phyloP scores from a whole-genome alignment of 495 filamentous ascomycete species.

The Chlorociboria aeruginascens region DNA sequence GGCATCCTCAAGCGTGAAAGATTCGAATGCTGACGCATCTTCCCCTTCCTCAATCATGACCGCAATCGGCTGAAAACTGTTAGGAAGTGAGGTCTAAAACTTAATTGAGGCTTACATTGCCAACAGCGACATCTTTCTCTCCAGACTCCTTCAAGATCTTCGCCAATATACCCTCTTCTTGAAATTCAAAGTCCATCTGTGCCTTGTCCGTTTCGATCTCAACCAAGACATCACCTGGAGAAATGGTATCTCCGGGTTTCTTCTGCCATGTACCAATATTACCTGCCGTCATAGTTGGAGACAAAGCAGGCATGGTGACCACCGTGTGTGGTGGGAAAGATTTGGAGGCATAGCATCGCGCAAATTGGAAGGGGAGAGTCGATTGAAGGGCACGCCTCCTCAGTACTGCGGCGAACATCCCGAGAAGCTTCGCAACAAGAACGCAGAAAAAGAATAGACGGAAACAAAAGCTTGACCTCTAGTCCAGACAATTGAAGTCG shows the following conservation, averaged over 20 bases:
- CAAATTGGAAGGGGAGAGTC: conserved; percentile 31
- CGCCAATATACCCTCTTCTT: conserved; percentile 92
- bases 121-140: conserved; percentile 90
- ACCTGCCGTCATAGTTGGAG: conserved; percentile 92
- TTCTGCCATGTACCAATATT: conserved; percentile 99
- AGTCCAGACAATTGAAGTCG: conserved; percentile 21
- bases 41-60: conserved; percentile 84
- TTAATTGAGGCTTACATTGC: conserved; percentile 59
- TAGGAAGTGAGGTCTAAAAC: conserved; percentile 20
- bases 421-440: conserved; percentile 16
- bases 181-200: conserved; percentile 99
- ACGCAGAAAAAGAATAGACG: conserved; percentile 19
- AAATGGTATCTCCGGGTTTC: conserved; percentile 78
- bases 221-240: conserved; percentile 92
- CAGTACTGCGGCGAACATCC: conserved; percentile 41
- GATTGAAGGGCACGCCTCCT: conserved; percentile 41
- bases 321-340: conserved; percentile 82
- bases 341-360: conserved; percentile 45
- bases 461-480: conserved; percentile 15
- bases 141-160: conserved; percentile 91
- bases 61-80: conserved; percentile 71
- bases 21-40: conserved; percentile 77
- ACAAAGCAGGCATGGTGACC: conserved; percentile 96
- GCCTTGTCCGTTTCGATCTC: conserved; percentile 99
- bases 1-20: conserved; percentile 80